phyloP scores from a whole-genome alignment of 768 basidiomycete species.

The Dentipellis sp. region DNA sequence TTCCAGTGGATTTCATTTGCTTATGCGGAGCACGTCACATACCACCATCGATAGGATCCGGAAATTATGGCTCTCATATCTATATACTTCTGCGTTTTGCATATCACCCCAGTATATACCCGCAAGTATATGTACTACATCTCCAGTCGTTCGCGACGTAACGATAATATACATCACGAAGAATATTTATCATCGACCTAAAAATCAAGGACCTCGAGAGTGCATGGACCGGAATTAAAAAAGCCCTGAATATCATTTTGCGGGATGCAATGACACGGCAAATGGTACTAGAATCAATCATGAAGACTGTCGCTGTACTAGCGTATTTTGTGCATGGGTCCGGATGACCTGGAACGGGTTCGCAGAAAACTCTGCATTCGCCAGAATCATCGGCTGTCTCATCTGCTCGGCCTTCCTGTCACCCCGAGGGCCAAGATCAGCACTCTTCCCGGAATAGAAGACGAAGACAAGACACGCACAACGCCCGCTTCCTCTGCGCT shows the following conservation, averaged over 20 bases:
- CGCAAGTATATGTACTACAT: conserved; percentile 1
- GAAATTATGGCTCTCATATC: too few species aligned
- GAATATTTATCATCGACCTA: too few species aligned
- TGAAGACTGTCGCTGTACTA: conserved; percentile 38
- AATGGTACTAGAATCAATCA: too few species aligned
- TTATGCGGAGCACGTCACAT: too few species aligned
- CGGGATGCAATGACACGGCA: too few species aligned
- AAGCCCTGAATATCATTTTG: too few species aligned
- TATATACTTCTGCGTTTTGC: not conserved
- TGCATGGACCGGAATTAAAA: too few species aligned
- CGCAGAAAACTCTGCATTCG: conserved; percentile 51
- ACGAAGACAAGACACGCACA: conserved; percentile 40
- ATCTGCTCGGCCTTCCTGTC: conserved; percentile 56
- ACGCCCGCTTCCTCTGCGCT: conserved; percentile 52
- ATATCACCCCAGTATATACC: not conserved
- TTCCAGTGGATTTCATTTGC: too few species aligned
- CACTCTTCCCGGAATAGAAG: not conserved
- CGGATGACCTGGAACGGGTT: conserved; percentile 76
- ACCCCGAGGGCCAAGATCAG: conserved; percentile 2
- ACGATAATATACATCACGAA: too few species aligned
- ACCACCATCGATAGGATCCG: too few species aligned
- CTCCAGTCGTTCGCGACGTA: not conserved
- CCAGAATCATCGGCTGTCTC: conserved; percentile 60
- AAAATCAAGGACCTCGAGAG: too few species aligned
- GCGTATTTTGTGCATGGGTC: conserved; percentile 70